Evolutionary conservation across 2,329 filamentous ascomycete genomes (phyloP).

Genomic region (Calonectria fujianensis): DNA sequence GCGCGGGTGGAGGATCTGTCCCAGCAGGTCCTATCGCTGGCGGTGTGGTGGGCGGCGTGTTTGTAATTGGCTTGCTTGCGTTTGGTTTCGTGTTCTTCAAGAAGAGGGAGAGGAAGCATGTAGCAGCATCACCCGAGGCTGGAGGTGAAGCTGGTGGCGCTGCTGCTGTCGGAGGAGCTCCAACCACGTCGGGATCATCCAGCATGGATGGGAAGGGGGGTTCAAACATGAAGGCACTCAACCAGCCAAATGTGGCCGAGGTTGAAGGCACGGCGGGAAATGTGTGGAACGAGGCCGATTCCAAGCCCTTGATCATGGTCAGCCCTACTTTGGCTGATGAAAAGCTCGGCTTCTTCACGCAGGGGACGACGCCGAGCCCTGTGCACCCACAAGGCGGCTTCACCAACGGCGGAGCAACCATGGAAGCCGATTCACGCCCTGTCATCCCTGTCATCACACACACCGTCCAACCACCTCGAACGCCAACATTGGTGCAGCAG

Average conservation of each 20-base stretch:
- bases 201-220: not conserved
- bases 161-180: not conserved
- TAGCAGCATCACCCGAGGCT: not conserved
- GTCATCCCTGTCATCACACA: constrained; percentile 12
- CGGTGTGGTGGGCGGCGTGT: constrained; percentile 46
- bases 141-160: not conserved
- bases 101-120: constrained; percentile 29
- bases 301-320: not conserved
- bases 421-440: not conserved
- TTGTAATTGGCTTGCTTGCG: constrained; percentile 42
- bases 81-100: constrained; percentile 43
- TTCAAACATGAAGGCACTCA: not conserved
- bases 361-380: not conserved
- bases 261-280: constrained; percentile 23
- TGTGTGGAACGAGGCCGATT: constrained; percentile 28
- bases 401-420: not conserved
- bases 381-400: not conserved
- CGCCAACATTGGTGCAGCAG: constrained; percentile 12
- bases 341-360: not conserved
- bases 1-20: not conserved
- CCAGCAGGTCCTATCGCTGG: constrained; percentile 45
- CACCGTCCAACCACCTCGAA: constrained; percentile 12
- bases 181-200: not conserved
- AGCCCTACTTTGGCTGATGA: not conserved
- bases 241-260: constrained; percentile 4